Evolutionary conservation across 2,329 filamentous ascomycete genomes (phyloP).

Genomic region (Capronia epimyces): DNA sequence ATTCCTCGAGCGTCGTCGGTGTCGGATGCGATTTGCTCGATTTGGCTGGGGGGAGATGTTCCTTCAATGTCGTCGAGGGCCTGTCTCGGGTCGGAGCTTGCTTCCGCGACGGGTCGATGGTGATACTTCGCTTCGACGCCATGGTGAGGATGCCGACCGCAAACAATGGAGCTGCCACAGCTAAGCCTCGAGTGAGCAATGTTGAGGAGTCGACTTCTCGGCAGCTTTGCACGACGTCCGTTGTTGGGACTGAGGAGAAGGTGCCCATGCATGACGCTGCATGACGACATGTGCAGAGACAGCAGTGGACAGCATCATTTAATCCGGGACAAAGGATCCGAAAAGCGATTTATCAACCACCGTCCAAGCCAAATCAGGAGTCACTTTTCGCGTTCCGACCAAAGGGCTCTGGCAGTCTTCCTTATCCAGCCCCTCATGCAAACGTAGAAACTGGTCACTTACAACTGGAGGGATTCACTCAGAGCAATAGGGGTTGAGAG

Average conservation of each 20-base stretch:
- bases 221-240: not conserved
- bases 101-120: constrained; percentile 18
- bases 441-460: no score
- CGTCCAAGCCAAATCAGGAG: no score
- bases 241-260: no score
- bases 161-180: not conserved
- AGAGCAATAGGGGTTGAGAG: no score
- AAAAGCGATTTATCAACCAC: no score
- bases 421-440: no score
- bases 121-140: constrained; percentile 12
- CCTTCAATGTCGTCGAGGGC: constrained; percentile 29
- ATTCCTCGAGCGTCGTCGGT: constrained; percentile 20
- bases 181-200: not conserved
- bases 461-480: no score
- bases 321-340: no score
- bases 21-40: constrained; percentile 38
- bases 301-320: no score
- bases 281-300: constrained; percentile 10
- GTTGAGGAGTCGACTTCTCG: not conserved
- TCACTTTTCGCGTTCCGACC: no score
- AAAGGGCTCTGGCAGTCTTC: no score
- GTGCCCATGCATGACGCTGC: not conserved
- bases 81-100: constrained; percentile 40
- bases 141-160: constrained; percentile 1
- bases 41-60: constrained; percentile 41